Evolutionary conservation across 306 rosid species (phyloP), one percentile per base, ranked within the genome.

Genomic region (Fagus sylvatica): DNA sequence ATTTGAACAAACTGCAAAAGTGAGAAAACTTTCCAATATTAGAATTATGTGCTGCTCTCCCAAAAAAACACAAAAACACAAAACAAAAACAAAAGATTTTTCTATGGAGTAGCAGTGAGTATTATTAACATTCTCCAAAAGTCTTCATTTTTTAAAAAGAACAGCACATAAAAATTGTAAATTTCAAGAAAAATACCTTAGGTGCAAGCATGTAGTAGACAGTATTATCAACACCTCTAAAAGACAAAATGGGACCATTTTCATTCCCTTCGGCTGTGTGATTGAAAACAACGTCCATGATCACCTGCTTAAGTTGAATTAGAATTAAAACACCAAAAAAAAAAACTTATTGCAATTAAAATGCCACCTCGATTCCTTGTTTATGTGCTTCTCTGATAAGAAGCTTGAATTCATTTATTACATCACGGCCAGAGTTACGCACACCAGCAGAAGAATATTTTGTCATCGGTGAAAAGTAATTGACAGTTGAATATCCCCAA

Each of bases 191-290:
- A 74, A 64, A 73, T 88, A 95, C 99, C 99, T 88, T 93, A 55
- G 97, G 98, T 10, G 97, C 99, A 62, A 93, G 81, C 99, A 95
- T 95, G 84, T 95, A 95, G 86, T 88, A 92, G 78, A 84, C 80
- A 75, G 90, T 84, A 73, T 92, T 95, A 88, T 95, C 98, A 70
- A 91, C 85, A 37, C 98, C 99, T 87, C 98, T 91, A 80, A 95
- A 95, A 78, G 99, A 95, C 76, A 95, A 76, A 66, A 85, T 71
- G 8, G 98, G 99, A 76, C 99, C 96, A 69, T 91, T 87, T 89
- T 93, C 97, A 88, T 95, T 95, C 84, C 98, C 98, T 88, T 95
- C 99, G 42, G 99, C 99, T 72, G 99, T 95, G 84, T 95, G 99
- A 88, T 95, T 95, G 85, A 95, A 95, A 77, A 95, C 97, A 30